Conservation (phyloP, 176 grass and related monocot genomes). For the Panicum miliaceum region DNA sequence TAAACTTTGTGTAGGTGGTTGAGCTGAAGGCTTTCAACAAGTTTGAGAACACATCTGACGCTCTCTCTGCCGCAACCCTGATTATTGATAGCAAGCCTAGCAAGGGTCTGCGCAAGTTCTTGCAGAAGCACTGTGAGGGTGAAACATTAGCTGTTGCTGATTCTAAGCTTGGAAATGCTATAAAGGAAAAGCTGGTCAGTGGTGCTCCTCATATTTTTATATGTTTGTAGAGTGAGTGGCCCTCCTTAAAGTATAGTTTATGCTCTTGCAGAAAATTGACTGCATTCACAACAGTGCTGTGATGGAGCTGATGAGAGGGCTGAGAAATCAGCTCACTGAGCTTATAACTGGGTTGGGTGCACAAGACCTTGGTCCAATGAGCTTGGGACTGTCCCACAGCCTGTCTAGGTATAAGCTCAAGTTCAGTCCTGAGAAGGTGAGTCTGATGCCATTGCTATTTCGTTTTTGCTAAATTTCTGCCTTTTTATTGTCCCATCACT, state of each 20-base stretch:
- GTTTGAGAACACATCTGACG: constrained; percentile 91
- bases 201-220: not conserved
- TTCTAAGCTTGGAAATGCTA: constrained; percentile 89
- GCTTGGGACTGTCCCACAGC: constrained; percentile 88
- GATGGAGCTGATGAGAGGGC: constrained; percentile 93
- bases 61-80: constrained; percentile 66
- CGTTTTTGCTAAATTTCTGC: not conserved
- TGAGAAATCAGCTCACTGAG: constrained; percentile 82
- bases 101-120: constrained; percentile 72
- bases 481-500: not conserved
- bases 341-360: constrained; percentile 83
- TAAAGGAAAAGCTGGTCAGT: constrained; percentile 88
- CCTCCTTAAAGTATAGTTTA: constrained; percentile 8
- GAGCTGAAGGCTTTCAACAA: constrained; percentile 93
- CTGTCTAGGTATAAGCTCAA: constrained; percentile 95
- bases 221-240: not conserved
- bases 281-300: constrained; percentile 86
- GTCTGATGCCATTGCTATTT: not conserved
- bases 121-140: constrained; percentile 79
- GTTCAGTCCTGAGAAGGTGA: constrained; percentile 96
- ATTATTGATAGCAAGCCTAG: constrained; percentile 81
- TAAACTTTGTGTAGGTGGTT: constrained; percentile 59
- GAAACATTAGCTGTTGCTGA: constrained; percentile 81
- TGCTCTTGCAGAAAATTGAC: constrained; percentile 80
- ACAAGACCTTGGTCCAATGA: constrained; percentile 92